A percentile compares a stretch with the other conserved stretches of the same genome.
These are phyloP conservation scores for Cercophora sp. DNA, from an alignment of 495 filamentous ascomycete genomes.

Conservation along the genomic window DNA sequence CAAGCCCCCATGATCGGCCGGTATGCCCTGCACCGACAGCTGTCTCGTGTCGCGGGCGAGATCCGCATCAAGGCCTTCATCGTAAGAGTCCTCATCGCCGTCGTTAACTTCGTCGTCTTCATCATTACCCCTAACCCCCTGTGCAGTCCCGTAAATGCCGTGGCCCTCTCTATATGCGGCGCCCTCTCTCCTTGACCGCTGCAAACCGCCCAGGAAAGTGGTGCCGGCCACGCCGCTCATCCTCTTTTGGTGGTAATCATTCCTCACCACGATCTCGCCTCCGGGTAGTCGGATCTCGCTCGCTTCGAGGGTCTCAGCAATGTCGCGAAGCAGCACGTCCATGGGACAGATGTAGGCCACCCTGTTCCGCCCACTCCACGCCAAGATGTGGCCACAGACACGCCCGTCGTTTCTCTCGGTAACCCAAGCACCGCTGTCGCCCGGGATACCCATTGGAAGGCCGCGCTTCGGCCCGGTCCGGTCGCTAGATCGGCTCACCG, in stretches of 20 bases:
- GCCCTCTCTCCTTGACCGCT: too few species aligned
- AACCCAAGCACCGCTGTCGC: conserved; percentile 92
- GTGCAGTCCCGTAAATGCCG: not conserved
- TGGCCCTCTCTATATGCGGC: too few species aligned
- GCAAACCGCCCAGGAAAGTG: too few species aligned
- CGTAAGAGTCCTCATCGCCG: conserved; percentile 18
- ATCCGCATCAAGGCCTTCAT: conserved; percentile 23
- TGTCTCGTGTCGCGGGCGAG: conserved; percentile 2
- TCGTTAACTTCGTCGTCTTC: conserved; percentile 4
- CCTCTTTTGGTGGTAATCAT: not conserved
- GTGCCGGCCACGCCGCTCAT: not conserved
- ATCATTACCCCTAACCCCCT: not conserved
- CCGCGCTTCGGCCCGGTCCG: too few species aligned
- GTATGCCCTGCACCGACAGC: too few species aligned
- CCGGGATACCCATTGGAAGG: conserved; percentile 60
- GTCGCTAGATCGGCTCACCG: too few species aligned
- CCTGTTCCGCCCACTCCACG: conserved; percentile 70
- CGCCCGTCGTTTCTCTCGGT: conserved; percentile 75
- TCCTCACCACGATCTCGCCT: conserved; percentile 18
- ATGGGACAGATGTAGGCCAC: conserved; percentile 90
- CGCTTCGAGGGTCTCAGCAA: conserved; percentile 67
- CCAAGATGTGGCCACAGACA: conserved; percentile 85
- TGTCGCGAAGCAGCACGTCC: conserved; percentile 84
- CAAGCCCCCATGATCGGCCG: too few species aligned
- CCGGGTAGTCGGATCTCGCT: conserved; percentile 51